These are phyloP conservation scores for Paramecium pentaurelia DNA, from an alignment of 73 alveolate genomes.

Conservation along the genomic window DNA sequence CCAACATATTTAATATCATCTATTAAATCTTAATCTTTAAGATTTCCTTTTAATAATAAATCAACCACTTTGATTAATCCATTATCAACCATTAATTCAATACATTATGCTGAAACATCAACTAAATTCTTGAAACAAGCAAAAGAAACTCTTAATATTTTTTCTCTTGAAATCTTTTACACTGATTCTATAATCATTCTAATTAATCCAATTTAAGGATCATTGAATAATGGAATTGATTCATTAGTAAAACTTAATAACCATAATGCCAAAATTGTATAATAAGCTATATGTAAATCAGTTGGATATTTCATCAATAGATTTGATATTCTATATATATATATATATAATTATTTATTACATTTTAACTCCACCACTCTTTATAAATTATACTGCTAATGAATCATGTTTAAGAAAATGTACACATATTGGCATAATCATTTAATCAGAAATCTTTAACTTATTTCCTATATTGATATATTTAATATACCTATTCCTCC, in stretches of 20 bases:
- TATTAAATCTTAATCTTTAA: slow-evolving; percentile 48
- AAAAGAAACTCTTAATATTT: slow-evolving; percentile 55
- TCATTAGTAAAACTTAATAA: slow-evolving; percentile 9
- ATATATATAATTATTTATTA: not conserved
- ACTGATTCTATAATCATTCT: slow-evolving; percentile 53
- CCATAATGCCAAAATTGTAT: slow-evolving; percentile 57
- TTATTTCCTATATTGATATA: not conserved
- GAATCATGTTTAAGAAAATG: slow-evolving; percentile 7
- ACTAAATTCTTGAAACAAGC: slow-evolving; percentile 57
- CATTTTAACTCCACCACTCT: slow-evolving; percentile 8
- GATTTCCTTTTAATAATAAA: slow-evolving; percentile 51
- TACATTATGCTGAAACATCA: not conserved
- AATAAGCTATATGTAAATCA: slow-evolving; percentile 44
- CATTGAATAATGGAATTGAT: slow-evolving; percentile 40
- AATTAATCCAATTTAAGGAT: slow-evolving; percentile 42
- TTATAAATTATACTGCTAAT: not conserved
- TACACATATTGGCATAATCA: slow-evolving; percentile 49
- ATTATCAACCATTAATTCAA: slow-evolving; percentile 59
- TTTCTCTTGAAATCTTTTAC: slow-evolving; percentile 60
- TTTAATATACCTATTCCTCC: not conserved
- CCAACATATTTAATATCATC: slow-evolving; percentile 61
- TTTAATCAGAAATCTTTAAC: not conserved
- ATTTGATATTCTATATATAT: not conserved
- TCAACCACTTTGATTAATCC: slow-evolving; percentile 52
- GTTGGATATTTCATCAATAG: slow-evolving; percentile 24